Evolutionary conservation across 257 asterid species (phyloP).

Genomic region (Handroanthus guayacan): DNA sequence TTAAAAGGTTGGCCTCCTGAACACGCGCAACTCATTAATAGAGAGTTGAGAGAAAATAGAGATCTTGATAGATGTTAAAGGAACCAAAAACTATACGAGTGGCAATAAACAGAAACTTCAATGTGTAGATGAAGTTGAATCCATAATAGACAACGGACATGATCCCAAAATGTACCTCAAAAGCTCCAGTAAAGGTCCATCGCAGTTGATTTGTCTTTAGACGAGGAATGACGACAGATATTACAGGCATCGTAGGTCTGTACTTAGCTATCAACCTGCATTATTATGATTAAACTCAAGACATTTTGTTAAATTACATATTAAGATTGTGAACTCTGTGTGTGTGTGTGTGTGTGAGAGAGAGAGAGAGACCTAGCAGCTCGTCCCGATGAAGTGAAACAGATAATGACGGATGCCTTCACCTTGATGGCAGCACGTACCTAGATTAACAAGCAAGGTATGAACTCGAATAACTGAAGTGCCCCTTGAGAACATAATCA

Average conservation of each 20-base stretch:
- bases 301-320: neutral
- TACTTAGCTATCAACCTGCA: conserved; percentile 76
- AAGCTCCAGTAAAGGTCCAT: conserved; percentile 80
- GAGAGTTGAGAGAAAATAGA: too few species aligned
- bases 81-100: neutral
- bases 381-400: conserved; percentile 81
- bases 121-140: neutral
- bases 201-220: conserved; percentile 69
- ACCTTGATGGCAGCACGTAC: conserved; percentile 83
- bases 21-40: too few species aligned
- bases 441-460: conserved; percentile 36
- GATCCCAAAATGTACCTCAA: conserved; percentile 51
- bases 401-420: conserved; percentile 75
- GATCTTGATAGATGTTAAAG: neutral
- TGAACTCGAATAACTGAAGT: neutral
- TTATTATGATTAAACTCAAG: neutral
- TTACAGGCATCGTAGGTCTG: conserved; percentile 78
- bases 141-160: neutral
- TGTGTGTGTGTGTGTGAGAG: too few species aligned
- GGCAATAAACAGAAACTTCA: neutral
- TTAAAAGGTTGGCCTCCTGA: too few species aligned
- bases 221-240: conserved; percentile 77
- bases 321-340: neutral
- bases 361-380: conserved; percentile 59
- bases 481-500: too few species aligned